Evolutionary conservation across 352 stramenopile genomes (phyloP).

Genomic region (Globisporangium nagaii): DNA sequence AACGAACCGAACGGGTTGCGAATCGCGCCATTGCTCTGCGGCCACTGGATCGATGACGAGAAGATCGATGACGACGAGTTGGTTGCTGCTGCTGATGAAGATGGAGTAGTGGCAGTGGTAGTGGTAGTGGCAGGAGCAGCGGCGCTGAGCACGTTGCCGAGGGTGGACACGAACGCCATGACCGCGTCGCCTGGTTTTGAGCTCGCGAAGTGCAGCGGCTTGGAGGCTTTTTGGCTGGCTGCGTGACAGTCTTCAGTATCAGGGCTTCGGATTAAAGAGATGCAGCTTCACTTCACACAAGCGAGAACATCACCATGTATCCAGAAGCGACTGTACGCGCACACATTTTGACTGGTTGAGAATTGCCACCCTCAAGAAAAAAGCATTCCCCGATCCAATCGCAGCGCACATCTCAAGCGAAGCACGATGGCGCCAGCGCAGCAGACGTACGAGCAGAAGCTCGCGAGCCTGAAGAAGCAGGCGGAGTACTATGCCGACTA

Average conservation of each 20-base stretch:
- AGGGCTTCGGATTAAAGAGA: no score
- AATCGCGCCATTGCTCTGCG: slow-evolving; percentile 3
- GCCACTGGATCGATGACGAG: slow-evolving; percentile 12
- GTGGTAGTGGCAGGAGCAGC: neutral
- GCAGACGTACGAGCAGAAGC: slow-evolving; percentile 72
- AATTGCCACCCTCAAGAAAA: no score
- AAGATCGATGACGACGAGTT: neutral
- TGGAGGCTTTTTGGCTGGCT: no score
- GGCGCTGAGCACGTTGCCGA: slow-evolving; percentile 23
- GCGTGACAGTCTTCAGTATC: no score
- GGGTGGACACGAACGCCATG: slow-evolving; percentile 34
- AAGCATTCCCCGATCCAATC: neutral
- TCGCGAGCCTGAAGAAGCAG: slow-evolving; percentile 63
- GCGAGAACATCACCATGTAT: no score
- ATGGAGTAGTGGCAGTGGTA: neutral
- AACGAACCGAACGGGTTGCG: slow-evolving; percentile 19
- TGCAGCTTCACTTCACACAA: no score
- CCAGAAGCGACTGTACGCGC: no score
- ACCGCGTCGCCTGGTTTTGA: no score
- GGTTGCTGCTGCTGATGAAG: no score
- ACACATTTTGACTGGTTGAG: no score
- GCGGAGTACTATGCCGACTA: slow-evolving; percentile 76
- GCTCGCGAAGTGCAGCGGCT: no score
- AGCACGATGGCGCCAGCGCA: slow-evolving; percentile 46
- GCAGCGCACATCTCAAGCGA: neutral